Conservation (phyloP, 805 yeast genomes). For the Hanseniaspora nectarophila region DNA sequence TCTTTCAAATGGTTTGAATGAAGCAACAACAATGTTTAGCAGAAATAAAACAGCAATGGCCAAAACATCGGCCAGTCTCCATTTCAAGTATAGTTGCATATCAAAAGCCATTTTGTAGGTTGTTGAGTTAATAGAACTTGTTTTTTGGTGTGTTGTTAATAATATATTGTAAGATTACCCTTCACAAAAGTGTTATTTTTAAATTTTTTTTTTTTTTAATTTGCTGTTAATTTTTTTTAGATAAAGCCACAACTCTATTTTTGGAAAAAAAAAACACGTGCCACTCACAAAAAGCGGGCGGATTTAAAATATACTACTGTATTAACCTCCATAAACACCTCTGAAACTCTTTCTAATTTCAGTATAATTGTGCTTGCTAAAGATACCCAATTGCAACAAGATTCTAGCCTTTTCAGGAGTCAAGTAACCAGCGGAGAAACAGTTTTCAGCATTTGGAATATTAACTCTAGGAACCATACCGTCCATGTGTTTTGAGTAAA, state of each 20-base stretch:
- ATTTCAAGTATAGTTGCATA: slow-evolving; percentile 20
- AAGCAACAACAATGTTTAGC: slow-evolving; percentile 27
- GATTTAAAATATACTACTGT: no score
- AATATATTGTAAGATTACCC: no score
- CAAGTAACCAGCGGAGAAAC: slow-evolving; percentile 53
- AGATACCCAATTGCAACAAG: slow-evolving; percentile 44
- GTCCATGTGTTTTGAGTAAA: slow-evolving; percentile 56
- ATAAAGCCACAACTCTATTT: no score
- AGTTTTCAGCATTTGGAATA: slow-evolving; percentile 30
- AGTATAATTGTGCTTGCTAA: slow-evolving; percentile 30
- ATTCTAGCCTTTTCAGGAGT: slow-evolving; percentile 56
- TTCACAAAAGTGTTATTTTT: no score
- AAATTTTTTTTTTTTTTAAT: no score
- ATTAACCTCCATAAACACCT: slow-evolving; percentile 43
- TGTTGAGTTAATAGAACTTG: no score
- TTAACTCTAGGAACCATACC: slow-evolving; percentile 54
- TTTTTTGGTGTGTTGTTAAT: background rate
- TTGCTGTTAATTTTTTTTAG: no score
- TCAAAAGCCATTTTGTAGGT: background rate
- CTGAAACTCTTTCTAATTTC: slow-evolving; percentile 37
- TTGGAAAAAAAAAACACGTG: no score
- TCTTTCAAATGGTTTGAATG: slow-evolving; percentile 55
- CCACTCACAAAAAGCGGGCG: no score
- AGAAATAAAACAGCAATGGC: slow-evolving; percentile 26
- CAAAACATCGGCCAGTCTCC: slow-evolving; percentile 32